Percentiles rank a stretch among this genome's conserved stretches.
Evolutionary conservation across 139 green algal genomes (phyloP).

Genomic region (Asterochloris erici): DNA sequence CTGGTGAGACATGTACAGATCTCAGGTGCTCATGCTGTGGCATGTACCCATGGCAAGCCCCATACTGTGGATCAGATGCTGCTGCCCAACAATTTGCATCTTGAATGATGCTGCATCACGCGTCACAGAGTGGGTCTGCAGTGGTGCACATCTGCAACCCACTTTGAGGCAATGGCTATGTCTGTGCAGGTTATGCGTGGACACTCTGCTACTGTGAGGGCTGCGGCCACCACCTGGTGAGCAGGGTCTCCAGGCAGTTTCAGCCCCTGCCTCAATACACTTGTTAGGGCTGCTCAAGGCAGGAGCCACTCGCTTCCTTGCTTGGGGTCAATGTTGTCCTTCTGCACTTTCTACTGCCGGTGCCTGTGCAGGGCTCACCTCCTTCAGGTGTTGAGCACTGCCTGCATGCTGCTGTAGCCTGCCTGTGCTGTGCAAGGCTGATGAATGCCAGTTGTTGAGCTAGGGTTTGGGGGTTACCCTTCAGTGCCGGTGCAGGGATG

Average conservation of each 20-base stretch:
- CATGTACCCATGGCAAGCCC: no score
- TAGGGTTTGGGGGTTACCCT: neutral
- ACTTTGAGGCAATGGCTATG: no score
- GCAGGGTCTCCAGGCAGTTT: neutral
- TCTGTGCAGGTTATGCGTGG: slow-evolving; percentile 44
- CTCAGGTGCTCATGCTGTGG: no score
- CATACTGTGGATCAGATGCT: no score
- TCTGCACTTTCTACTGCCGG: neutral
- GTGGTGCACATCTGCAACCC: no score
- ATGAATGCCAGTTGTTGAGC: neutral
- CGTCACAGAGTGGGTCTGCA: no score
- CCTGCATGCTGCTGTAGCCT: neutral
- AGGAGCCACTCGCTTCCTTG: neutral
- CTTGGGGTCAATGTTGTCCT: no score
- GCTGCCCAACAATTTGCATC: no score
- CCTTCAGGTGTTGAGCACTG: neutral
- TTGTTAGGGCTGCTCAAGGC: neutral
- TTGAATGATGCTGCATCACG: no score
- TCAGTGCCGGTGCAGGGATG: slow-evolving; percentile 22
- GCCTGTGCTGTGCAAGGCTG: neutral
- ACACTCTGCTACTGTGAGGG: slow-evolving; percentile 43
- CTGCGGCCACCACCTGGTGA: slow-evolving; percentile 22
- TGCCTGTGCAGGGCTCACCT: neutral
- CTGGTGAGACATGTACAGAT: neutral
- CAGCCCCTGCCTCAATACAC: neutral